Percentiles rank a stretch among this genome's conserved stretches.
Conservation (phyloP, 495 filamentous ascomycete genomes). For the Podospora pseudopauciseta region DNA sequence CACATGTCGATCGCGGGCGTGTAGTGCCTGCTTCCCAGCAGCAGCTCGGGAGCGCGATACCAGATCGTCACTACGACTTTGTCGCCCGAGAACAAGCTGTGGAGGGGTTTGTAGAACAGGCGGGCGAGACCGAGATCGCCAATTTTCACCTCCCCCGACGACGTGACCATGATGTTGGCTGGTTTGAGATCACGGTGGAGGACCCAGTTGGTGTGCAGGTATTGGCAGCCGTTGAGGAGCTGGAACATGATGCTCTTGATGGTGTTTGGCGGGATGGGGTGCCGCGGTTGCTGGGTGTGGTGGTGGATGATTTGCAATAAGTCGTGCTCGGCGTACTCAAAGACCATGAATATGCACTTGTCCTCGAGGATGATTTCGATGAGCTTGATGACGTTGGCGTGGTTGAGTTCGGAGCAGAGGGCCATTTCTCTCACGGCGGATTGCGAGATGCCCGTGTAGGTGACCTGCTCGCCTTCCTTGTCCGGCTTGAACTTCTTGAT, state of each 20-base stretch:
- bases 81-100: constrained; percentile 87
- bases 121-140: constrained; percentile 90
- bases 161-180: constrained; percentile 98
- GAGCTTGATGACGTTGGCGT: constrained; percentile 85
- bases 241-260: constrained; percentile 94
- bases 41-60: constrained; percentile 94
- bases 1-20: constrained; percentile 95
- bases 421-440: constrained; percentile 98
- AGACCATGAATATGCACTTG: constrained; percentile 99
- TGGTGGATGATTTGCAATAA: constrained; percentile 97
- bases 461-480: constrained; percentile 90
- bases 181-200: constrained; percentile 95
- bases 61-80: constrained; percentile 99
- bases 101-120: constrained; percentile 88
- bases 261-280: constrained; percentile 80
- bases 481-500: constrained; percentile 99
- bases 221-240: constrained; percentile 87
- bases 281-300: constrained; percentile 82
- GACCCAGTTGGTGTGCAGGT: constrained; percentile 96
- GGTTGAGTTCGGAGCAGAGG: constrained; percentile 88
- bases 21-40: constrained; percentile 88
- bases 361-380: constrained; percentile 97
- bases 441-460: constrained; percentile 97
- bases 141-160: constrained; percentile 81
- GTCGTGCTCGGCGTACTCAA: constrained; percentile 97